These are phyloP conservation scores for Begonia peltatifolia DNA, from an alignment of 306 rosid species.

Conservation along the genomic window DNA sequence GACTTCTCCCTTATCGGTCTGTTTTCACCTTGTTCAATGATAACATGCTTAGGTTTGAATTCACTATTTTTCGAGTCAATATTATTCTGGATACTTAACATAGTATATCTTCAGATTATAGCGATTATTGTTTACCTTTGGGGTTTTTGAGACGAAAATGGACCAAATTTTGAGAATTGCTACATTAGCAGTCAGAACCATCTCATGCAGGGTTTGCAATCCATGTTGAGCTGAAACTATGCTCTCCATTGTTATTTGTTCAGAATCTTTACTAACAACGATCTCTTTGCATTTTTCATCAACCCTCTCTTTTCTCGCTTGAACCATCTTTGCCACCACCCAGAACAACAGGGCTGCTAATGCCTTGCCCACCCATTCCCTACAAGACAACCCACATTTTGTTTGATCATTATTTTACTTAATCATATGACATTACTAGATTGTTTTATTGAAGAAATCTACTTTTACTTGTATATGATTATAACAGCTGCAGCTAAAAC, in stretches of 20 bases:
- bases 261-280: constrained; percentile 38
- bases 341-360: constrained; percentile 46
- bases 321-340: constrained; percentile 45
- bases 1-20: no score
- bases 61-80: no score
- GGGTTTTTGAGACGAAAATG: constrained; percentile 54
- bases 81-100: no score
- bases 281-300: constrained; percentile 48
- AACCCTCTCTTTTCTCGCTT: constrained; percentile 30
- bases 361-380: constrained; percentile 90
- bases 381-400: constrained; percentile 9
- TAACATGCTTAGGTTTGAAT: no score
- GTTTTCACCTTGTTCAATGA: no score
- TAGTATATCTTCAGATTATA: no score
- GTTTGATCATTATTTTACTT: no score
- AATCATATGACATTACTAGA: no score
- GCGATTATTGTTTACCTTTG: constrained; percentile 33
- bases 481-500: constrained; percentile 34
- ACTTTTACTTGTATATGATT: constrained; percentile 49
- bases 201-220: constrained; percentile 42
- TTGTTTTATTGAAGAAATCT: constrained; percentile 3
- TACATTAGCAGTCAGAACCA: constrained; percentile 49
- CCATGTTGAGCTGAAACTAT: constrained; percentile 82
- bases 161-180: constrained; percentile 67
- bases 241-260: constrained; percentile 55